These are phyloP conservation scores for Euryodendron excelsum DNA, from an alignment of 148 eudicot species.

Conservation along the genomic window DNA sequence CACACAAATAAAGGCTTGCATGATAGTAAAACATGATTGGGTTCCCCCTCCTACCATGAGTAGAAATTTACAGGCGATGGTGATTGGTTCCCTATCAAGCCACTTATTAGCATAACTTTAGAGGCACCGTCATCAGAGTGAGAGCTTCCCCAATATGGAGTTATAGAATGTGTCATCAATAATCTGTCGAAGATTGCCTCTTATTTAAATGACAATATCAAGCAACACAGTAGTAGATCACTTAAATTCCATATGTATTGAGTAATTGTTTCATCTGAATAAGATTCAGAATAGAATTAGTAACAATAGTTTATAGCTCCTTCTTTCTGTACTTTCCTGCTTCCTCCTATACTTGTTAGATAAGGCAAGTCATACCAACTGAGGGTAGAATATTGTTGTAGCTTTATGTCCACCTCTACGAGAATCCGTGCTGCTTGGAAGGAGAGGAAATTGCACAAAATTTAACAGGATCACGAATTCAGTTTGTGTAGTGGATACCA, in stretches of 20 bases:
- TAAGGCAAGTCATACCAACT: not conserved
- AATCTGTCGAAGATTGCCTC: not conserved
- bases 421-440: no score
- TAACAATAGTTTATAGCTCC: not conserved
- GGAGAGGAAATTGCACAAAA: not conserved
- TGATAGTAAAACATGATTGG: not conserved
- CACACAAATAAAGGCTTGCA: not conserved
- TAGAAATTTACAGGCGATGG: not conserved
- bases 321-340: not conserved
- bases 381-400: not conserved
- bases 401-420: not conserved
- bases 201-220: not conserved
- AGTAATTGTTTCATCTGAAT: not conserved
- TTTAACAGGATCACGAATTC: not conserved
- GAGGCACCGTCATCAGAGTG: not conserved
- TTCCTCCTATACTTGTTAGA: not conserved
- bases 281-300: not conserved
- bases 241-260: not conserved
- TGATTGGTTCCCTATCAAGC: not conserved
- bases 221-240: not conserved
- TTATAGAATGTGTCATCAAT: not conserved
- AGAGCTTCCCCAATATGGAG: not conserved
- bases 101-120: not conserved
- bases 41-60: not conserved
- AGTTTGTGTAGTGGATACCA: no score